Evolutionary conservation across 116 monocot species (phyloP), one percentile per base, ranked within the genome.

Genomic region (Phalaenopsis hybrid): DNA sequence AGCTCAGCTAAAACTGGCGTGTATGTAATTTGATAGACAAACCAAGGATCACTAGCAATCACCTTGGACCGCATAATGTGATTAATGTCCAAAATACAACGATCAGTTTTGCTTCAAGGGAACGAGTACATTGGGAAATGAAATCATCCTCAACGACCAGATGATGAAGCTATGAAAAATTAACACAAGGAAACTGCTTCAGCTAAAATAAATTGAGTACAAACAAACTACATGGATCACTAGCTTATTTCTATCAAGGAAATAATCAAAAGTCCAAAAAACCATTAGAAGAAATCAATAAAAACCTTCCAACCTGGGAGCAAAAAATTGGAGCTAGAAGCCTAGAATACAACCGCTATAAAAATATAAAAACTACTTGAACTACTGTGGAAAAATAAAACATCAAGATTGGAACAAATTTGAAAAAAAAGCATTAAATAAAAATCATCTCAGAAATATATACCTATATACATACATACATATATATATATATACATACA

Each of bases 141-240:
- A 31, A n/a, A 50, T 44, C 41, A 45, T 77, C 77, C 77, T 77
- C 77, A 77, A 77, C 77, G 77, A 77, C 77, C 77, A 77, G 77
- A 77, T 77, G 15, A 52, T 10, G 77, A 77, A 77, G 77, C 77
- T 21, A 51, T 77, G n/a, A 16, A 51, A 77, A 75, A 46, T 41
- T 46, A 75, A 21, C 13, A 72, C 37, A 45, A 0, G 3, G 16
- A 33, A 72, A 17, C 4, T 5, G 7, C 23, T 63, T 23, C 63
- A 23, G 8, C 25, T 63, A 63, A 63, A 63, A 8, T 23, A 63
- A 8, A 25, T 23, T 63, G 21, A 63, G 9, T 55, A 15, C 55
- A 55, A 55, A 55, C 16, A 55, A 13, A 55, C 15, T 55, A 15
- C 4, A 55, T 15, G 55, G 15, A 55, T 15, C 55, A 12, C 55